Evolutionary conservation across 2,329 filamentous ascomycete genomes (phyloP), one percentile per base, ranked within the genome.

Genomic region (Pseudogymnoascus sp.): DNA sequence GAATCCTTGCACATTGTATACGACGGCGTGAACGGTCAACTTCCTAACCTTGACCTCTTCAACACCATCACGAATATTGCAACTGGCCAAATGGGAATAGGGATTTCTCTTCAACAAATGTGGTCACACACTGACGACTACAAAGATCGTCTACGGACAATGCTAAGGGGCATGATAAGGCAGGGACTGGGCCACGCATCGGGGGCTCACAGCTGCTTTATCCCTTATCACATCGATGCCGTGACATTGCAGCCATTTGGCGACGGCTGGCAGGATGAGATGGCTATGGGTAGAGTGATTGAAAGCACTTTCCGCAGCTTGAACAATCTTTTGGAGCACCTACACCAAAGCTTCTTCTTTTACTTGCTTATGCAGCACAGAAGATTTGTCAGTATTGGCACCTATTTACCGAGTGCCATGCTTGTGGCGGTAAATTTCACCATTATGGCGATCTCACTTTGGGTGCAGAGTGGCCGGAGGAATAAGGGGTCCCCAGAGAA

Each of bases 331-430:
- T 83, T 99, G 33, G 94, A 99, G 77, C 92, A 99, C 73, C 81
- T 99, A 65, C 94, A 99, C 74, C 94, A 99, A 77, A 97, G 92
- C 74, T 99, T 99, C 80, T 99, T 99, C 83, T 97, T 99, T 77
- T 99, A 99, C 74, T 80, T 99, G 61, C 82, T 99, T 50, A 92
- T 97, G 85, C 88, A 95, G 68, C 84, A 87, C 31, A 90, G 94
- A 70, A 87, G 92, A 10, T 99, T 99, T 73, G 94, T 97, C 69
- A 97, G 92, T 76, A 99, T 99, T 67, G 94, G 94, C 14, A 99
- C 93, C 1, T 99, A 99, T 72, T 82, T 99, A 3, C 94, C 94
- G 0, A 95, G 91, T 69, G 94, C 94, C n/a, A 99, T 99, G 94
- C 77, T 97, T 60, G 83, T 99, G 63, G 94, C 94, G 1, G 89